Percentiles rank a stretch among this genome's conserved stretches.
These are phyloP conservation scores for Litchi chinensis DNA, from an alignment of 345 rosid species.

Conservation along the genomic window DNA sequence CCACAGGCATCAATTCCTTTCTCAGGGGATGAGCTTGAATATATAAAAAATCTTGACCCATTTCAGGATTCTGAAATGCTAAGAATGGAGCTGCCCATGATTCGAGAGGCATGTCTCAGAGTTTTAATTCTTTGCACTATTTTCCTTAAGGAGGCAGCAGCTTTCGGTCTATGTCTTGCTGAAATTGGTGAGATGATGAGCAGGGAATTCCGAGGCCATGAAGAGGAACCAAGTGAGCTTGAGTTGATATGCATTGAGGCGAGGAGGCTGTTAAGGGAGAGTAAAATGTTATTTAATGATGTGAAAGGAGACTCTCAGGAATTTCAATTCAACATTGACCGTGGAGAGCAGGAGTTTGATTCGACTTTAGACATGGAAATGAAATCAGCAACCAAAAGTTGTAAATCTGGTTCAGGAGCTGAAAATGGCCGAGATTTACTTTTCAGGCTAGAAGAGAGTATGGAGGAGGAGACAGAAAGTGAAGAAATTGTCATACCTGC, in stretches of 20 bases:
- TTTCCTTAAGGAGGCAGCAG: constrained; percentile 65
- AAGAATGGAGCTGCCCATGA: constrained; percentile 60
- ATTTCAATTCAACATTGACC: constrained; percentile 50
- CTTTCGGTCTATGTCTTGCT: constrained; percentile 47
- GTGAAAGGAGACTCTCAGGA: constrained; percentile 41
- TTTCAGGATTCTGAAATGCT: constrained; percentile 55
- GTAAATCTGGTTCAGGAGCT: constrained; percentile 15
- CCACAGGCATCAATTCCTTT: constrained; percentile 73
- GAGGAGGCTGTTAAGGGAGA: constrained; percentile 38
- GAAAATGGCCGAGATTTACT: constrained; percentile 36
- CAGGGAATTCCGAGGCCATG: constrained; percentile 51
- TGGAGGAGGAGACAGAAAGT: constrained; percentile 28
- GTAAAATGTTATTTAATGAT: constrained; percentile 30
- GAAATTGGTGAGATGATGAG: constrained; percentile 78
- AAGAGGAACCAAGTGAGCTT: constrained; percentile 69
- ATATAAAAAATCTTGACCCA: constrained; percentile 57
- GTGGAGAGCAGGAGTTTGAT: constrained; percentile 30
- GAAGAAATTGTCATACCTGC: constrained; percentile 19
- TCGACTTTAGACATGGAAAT: constrained; percentile 20
- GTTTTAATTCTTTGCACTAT: constrained; percentile 61
- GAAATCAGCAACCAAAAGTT: constrained; percentile 24
- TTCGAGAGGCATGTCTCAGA: constrained; percentile 64
- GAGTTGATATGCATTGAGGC: constrained; percentile 59
- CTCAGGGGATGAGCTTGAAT: constrained; percentile 64
- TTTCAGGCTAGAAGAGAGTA: constrained; percentile 42